A percentile compares a stretch with the other conserved stretches of the same genome.
Evolutionary conservation across 495 filamentous ascomycete genomes (phyloP).

Genomic region (Amphirosellinia nigrospora): DNA sequence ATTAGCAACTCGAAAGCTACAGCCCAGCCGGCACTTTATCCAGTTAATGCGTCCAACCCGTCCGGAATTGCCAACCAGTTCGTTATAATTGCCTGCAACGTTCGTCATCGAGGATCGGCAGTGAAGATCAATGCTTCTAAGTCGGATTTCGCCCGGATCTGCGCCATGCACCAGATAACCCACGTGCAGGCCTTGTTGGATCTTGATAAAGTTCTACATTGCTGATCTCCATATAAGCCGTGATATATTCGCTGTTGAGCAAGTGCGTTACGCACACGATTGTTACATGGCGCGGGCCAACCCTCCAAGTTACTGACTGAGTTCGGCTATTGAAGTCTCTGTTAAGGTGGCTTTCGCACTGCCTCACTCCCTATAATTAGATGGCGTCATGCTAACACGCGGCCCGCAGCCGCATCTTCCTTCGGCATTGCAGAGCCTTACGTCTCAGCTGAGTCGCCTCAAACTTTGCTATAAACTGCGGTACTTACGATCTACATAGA

Average conservation of each 20-base stretch:
- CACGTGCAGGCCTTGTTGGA: neutral
- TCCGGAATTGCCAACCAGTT: too few species aligned
- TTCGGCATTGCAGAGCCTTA: neutral
- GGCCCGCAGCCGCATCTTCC: conserved; percentile 4
- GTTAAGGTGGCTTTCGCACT: neutral
- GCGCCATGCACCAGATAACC: neutral
- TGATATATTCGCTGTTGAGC: too few species aligned
- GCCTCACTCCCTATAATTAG: neutral
- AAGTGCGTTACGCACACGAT: neutral
- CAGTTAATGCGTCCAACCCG: too few species aligned
- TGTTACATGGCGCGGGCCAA: neutral
- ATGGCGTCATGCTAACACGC: neutral
- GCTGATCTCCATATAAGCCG: neutral
- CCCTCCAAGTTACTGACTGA: neutral
- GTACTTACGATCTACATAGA: neutral
- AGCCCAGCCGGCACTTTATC: too few species aligned
- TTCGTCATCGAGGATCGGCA: neutral
- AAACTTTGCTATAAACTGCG: neutral
- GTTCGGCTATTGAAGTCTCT: neutral
- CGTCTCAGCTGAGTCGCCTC: neutral
- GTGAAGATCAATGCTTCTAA: neutral
- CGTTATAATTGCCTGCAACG: too few species aligned
- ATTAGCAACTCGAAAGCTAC: too few species aligned
- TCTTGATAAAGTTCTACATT: neutral
- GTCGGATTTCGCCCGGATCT: conserved; percentile 9